Conservation (phyloP, 176 grass and related monocot genomes). For the Panicum miliaceum region DNA sequence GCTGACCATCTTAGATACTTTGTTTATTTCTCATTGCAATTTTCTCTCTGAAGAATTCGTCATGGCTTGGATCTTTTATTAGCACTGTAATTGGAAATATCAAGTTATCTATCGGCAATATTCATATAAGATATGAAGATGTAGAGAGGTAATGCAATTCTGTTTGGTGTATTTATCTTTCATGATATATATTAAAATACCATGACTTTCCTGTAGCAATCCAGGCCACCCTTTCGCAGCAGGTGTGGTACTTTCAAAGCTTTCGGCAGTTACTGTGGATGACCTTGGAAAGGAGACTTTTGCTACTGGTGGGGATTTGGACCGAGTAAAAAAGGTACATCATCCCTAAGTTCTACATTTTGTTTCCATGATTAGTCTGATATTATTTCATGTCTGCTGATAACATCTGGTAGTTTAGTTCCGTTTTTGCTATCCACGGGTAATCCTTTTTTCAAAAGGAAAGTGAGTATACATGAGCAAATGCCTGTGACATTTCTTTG, state of each 20-base stretch:
- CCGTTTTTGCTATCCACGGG: conserved; percentile 4
- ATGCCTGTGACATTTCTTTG: conserved; percentile 3
- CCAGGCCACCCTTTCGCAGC: conserved; percentile 90
- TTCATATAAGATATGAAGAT: conserved; percentile 98
- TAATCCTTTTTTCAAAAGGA: conserved; percentile 13
- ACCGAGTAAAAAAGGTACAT: conserved; percentile 80
- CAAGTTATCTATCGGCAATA: conserved; percentile 89
- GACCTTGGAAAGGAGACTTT: conserved; percentile 91
- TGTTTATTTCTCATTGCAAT: conserved; percentile 28
- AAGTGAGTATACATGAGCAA: conserved; percentile 28
- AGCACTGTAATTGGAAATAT: conserved; percentile 95
- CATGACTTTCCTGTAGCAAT: conserved; percentile 77
- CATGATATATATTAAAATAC: conserved; percentile 32
- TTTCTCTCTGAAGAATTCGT: conserved; percentile 71
- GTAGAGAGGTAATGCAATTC: conserved; percentile 75
- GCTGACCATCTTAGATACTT: conserved; percentile 2
- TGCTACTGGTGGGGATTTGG: conserved; percentile 86
- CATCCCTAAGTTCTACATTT: conserved; percentile 21
- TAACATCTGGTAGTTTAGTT: conserved; percentile 19
- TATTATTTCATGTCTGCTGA: conserved; percentile 25
- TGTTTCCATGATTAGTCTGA: conserved; percentile 13
- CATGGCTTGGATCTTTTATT: conserved; percentile 94
- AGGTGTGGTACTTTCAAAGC: conserved; percentile 83
- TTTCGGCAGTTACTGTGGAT: conserved; percentile 92
- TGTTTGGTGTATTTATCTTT: conserved; percentile 36